phyloP scores from a whole-genome alignment of 805 yeast genomes.

The Pichia rugopelliculosa region DNA sequence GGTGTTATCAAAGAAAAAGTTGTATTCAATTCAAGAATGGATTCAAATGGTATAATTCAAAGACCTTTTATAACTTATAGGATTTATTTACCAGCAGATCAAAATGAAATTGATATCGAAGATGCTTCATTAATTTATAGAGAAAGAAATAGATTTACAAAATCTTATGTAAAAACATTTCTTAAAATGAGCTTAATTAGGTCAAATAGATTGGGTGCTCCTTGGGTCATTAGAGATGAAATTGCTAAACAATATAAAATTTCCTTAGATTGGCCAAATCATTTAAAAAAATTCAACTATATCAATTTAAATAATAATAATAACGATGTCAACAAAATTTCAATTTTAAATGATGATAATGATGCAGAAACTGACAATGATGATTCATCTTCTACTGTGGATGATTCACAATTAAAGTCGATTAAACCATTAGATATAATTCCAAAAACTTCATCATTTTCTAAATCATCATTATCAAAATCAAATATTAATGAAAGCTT shows the following conservation, averaged over 20 bases:
- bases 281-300: conserved; percentile 33
- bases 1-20: conserved; percentile 83
- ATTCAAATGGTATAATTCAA: conserved; percentile 29
- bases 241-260: conserved; percentile 67
- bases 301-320: not conserved
- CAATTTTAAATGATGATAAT: conserved; percentile 1
- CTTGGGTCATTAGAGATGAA: conserved; percentile 85
- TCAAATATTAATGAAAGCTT: not conserved
- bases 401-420: not conserved
- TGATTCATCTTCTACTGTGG: not conserved
- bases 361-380: not conserved
- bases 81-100: conserved; percentile 39
- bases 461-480: not conserved
- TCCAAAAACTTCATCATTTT: not conserved
- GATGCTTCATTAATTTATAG: conserved; percentile 60
- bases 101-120: conserved; percentile 55
- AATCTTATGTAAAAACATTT: conserved; percentile 84
- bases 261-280: conserved; percentile 50
- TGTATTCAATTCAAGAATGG: conserved; percentile 49
- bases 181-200: conserved; percentile 71
- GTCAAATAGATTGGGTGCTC: conserved; percentile 82
- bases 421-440: not conserved
- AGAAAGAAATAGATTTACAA: conserved; percentile 82
- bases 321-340: not conserved
- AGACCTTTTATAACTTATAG: conserved; percentile 59